Evolutionary conservation across 176 grass and related monocot species (phyloP), one percentile per base, ranked within the genome.

Genomic region (Miscanthus lutarioriparius): DNA sequence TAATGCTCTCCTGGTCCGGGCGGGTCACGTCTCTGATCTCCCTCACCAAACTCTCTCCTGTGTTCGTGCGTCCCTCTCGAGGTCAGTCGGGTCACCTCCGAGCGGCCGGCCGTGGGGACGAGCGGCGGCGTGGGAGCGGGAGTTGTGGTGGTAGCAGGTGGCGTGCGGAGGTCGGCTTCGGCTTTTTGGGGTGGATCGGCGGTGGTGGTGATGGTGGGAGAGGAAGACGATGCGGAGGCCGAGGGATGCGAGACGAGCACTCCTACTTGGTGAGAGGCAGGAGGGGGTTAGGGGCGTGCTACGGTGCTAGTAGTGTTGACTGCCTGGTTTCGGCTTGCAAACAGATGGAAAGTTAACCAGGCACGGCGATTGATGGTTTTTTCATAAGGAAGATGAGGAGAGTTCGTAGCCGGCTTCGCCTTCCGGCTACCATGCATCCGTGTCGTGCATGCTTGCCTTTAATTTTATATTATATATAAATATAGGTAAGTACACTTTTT

Each of bases 31-130:
- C 35, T 27, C 9, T 62, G 75, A 75, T 35, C 74, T 32, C 20
- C 26, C 67, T 77, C 83, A 71, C 72, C 88, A 59, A 64, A 85
- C 88, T 75, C 87, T 8, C 74, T 1, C n/a, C 44, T 5, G 22
- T 43, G 69, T 67, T 4, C 10, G 19, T 22, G 27, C 45, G 27
- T 35, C 80, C 27, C 70, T 40, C 26, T 75, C 78, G 25, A 26
- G 53, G 53, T 22, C 53, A n/a, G 53, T 54, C 49, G 35, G 20
- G 67, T 39, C 19, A 15, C 51, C 38, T 25, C 75, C 28, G n/a
- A 3, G 27, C 14, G 76, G 8, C 77, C 20, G 87, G 7, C 78
- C 41, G 83, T 86, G 79, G 83, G 66, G 87, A n/a, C n/a, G n/a
- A n/a, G 9, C 64, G 14, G 85, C 20, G 72, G 64, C 69, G 83